phyloP scores from a whole-genome alignment of 257 asterid genomes.

The Datura wrightii region DNA sequence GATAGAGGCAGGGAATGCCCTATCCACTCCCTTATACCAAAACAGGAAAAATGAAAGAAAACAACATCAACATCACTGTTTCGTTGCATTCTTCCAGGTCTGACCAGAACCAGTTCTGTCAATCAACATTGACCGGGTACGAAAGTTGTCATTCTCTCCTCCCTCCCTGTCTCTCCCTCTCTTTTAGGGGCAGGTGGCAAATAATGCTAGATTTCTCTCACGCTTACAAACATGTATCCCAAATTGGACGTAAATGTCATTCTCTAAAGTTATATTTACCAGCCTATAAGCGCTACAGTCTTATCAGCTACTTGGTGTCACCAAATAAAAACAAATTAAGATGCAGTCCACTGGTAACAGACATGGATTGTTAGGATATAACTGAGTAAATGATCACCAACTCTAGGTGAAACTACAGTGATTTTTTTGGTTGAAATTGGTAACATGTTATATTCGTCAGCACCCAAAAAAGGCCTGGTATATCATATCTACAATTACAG shows the following conservation, averaged over 20 bases:
- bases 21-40: slow-evolving; percentile 3
- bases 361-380: neutral
- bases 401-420: neutral
- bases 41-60: neutral
- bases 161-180: neutral
- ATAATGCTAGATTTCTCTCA: neutral
- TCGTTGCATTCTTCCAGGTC: neutral
- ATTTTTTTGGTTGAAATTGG: neutral
- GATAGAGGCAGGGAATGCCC: neutral
- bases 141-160: neutral
- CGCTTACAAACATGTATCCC: neutral
- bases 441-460: too few species aligned
- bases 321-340: slow-evolving; percentile 13
- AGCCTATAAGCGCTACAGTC: neutral
- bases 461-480: too few species aligned
- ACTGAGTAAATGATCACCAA: neutral
- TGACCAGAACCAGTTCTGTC: neutral
- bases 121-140: neutral
- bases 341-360: neutral
- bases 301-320: neutral
- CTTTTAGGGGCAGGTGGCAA: neutral
- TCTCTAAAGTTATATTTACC: neutral
- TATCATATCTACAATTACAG: too few species aligned
- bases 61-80: neutral
- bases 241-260: neutral